phyloP scores from a whole-genome alignment of 331 rosid genomes.

The Cucumis variabilis region DNA sequence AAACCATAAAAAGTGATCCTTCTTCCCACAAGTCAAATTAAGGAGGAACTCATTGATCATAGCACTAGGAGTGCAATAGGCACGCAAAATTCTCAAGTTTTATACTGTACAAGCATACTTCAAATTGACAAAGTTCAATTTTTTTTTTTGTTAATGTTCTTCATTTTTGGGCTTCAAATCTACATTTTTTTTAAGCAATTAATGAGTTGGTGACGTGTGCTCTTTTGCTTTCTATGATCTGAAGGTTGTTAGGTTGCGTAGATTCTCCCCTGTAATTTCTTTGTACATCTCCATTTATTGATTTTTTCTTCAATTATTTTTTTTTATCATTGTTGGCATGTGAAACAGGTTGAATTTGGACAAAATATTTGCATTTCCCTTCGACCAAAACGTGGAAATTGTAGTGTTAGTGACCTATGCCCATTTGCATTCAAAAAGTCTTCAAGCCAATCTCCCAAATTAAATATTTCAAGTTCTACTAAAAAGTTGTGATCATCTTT shows the following conservation, averaged over 20 bases:
- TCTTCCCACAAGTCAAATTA: no score
- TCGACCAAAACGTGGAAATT: slow-evolving; percentile 75
- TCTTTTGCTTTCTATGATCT: neutral
- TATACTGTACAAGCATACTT: neutral
- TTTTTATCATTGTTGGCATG: neutral
- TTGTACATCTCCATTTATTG: neutral
- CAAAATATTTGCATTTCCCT: slow-evolving; percentile 87
- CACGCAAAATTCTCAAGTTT: neutral
- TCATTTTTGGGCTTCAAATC: neutral
- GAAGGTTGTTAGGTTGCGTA: neutral
- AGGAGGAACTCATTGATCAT: no score
- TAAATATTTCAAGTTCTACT: slow-evolving; percentile 47
- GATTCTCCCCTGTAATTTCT: neutral
- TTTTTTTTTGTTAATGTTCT: neutral
- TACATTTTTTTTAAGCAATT: neutral
- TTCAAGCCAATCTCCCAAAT: slow-evolving; percentile 57
- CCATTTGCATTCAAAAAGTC: slow-evolving; percentile 79
- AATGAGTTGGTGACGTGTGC: neutral
- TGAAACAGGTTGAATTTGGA: slow-evolving; percentile 85
- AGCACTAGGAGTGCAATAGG: no score
- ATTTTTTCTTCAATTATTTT: neutral
- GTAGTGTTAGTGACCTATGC: slow-evolving; percentile 62
- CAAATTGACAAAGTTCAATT: neutral
- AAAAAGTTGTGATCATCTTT: slow-evolving; percentile 42
- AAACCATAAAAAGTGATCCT: no score